Base-by-base conservation (phyloP, 805 yeast species). In the Sugiyamaella marilandica region DNA sequence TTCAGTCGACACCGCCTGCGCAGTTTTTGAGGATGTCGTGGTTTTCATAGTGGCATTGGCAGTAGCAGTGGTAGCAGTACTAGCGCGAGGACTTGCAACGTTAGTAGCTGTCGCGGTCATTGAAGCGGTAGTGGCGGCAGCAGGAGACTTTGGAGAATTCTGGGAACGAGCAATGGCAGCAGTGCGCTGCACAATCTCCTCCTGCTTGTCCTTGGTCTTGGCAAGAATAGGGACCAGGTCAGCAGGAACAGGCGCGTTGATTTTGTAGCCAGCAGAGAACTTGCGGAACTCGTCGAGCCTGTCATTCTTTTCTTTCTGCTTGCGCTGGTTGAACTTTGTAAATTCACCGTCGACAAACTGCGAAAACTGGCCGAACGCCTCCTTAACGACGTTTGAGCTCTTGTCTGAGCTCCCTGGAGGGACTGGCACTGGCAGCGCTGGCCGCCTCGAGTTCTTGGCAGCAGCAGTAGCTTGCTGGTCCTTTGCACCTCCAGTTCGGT, bases 191-290 rank as follows among this genome's bases (percentile, higher is more conserved):
- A 75, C 64, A 34, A 81, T 80, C 63, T 82, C 85, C 53, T 80
- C 81, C 63, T 82, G 87, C 64, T 82, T 83, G n/a, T 64, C 64
- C 62, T 79, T 81, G 59, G 83, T 86, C 66, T 86, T 83, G 9
- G 91, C 72, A 32, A 85, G 70, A 16, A 85, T 83, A 7, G 94
- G 90, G 55, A 84, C 70, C 55, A 83, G 72, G 61, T 85, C 90
- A 16, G 74, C 68, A 7, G 95, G 92, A 5, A 70, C 70, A n/a
- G 74, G 72, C 11, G 70, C 63, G 24, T 59, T 53, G 41, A 90
- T 80, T 68, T 87, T 87, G 69, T 88, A 87, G 59, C 80, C 85
- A 47, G 87, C 88, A 37, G 95, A 81, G 65, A 91, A 90, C 63
- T 86, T 87, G 57, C 80, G 82, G 52, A 88, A 73, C 10, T 71